These are phyloP conservation scores for Hysterium pulicare DNA, from an alignment of 2,329 filamentous ascomycete species.

Conservation along the genomic window DNA sequence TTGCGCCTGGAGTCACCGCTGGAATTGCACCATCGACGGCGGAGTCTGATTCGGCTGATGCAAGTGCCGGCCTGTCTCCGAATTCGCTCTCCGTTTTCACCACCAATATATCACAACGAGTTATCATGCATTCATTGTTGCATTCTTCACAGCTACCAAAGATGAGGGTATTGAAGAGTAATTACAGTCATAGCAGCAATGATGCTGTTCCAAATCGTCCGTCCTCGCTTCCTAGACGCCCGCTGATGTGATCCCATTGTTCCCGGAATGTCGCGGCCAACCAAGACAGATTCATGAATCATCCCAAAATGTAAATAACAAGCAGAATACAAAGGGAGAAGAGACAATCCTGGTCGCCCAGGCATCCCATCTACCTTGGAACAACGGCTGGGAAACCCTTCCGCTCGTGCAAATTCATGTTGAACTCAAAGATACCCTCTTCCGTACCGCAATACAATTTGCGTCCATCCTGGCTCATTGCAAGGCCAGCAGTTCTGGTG, in stretches of 20 bases:
- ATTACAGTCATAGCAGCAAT: too few relatives aligned
- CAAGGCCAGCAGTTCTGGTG: conserved; percentile 46
- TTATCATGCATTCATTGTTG: too few relatives aligned
- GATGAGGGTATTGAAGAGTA: too few relatives aligned
- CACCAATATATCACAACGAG: too few relatives aligned
- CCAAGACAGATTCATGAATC: neutral
- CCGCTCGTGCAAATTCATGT: conserved; percentile 60
- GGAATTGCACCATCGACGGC: conserved; percentile 29
- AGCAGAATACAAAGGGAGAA: too few relatives aligned
- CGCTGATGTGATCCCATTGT: neutral
- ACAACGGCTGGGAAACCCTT: conserved; percentile 47
- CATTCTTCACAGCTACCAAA: too few relatives aligned
- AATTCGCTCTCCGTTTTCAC: too few relatives aligned
- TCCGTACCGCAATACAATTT: conserved; percentile 52
- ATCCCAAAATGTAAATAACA: too few relatives aligned
- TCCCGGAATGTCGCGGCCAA: neutral
- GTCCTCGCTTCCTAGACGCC: too few relatives aligned
- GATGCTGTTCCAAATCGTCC: too few relatives aligned
- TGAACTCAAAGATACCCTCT: conserved; percentile 73
- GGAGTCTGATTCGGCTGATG: too few relatives aligned
- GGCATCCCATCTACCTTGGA: conserved; percentile 35
- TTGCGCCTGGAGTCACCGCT: conserved; percentile 26
- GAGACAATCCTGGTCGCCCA: neutral
- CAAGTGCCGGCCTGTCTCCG: too few relatives aligned
- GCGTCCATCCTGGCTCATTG: conserved; percentile 47